Conservation (phyloP, 805 yeast genomes). For the Metschnikowia bowlesiae region DNA sequence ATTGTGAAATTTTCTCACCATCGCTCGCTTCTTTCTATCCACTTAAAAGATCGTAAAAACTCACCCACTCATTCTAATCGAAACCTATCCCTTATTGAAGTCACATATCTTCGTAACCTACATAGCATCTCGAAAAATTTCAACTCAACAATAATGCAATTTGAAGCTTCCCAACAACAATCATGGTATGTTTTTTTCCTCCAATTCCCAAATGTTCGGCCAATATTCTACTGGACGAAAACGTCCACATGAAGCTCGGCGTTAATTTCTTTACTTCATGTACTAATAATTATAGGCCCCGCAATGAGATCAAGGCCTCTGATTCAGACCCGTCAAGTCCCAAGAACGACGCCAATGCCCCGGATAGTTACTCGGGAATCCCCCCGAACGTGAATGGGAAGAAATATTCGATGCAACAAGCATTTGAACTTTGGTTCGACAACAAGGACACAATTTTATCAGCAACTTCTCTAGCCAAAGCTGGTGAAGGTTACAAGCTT, state of each 20-base stretch:
- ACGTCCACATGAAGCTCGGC: not conserved
- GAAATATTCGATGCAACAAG: slow-evolving; percentile 47
- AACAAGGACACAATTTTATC: slow-evolving; percentile 24
- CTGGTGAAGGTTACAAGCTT: slow-evolving; percentile 29
- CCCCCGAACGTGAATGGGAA: slow-evolving; percentile 40
- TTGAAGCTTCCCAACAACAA: slow-evolving; percentile 12
- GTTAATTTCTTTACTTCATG: not conserved
- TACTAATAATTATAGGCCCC: slow-evolving; percentile 15
- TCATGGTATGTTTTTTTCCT: slow-evolving; percentile 11
- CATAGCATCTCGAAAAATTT: not conserved
- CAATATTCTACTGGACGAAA: not conserved
- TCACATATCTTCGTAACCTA: not conserved
- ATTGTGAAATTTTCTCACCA: slow-evolving; percentile 4
- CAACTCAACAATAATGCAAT: slow-evolving; percentile 6
- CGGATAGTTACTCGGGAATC: slow-evolving; percentile 15
- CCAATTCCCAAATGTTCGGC: not conserved
- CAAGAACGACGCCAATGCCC: not conserved
- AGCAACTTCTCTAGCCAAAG: slow-evolving; percentile 7
- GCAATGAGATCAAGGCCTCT: slow-evolving; percentile 11
- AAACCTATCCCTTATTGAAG: not conserved
- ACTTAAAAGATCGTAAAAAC: not conserved
- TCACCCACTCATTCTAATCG: not conserved
- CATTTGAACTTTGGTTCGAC: slow-evolving; percentile 49
- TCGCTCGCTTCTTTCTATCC: slow-evolving; percentile 4
- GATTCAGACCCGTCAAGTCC: slow-evolving; percentile 1